Evolutionary conservation across 106 monocot species (phyloP), one percentile per base, ranked within the genome.

Genomic region (Phalaenopsis aphrodite): DNA sequence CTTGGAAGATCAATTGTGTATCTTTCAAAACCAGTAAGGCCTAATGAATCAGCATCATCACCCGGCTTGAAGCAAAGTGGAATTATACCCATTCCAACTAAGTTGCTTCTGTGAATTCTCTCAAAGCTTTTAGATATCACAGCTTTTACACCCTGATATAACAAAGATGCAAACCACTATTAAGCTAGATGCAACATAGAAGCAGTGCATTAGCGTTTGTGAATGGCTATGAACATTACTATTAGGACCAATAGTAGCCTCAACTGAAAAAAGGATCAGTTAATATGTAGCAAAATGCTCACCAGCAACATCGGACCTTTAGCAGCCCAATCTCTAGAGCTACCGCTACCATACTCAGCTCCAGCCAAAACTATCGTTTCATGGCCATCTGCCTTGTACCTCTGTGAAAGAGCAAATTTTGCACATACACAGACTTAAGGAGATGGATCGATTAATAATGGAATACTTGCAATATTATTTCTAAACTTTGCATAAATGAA

Each of bases 101-200:
- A 81, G 67, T 94, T 94, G 77, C 94, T 94, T 8, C 94, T 79
- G 79, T 94, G 94, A 78, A 94, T 94, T 82, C 91, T 91, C 86
- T 94, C 94, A 85, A 94, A 94, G 78, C 94, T 94, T 84, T 94
- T 94, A n/a, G 94, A 89, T 48, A 94, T 94, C 39, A 94, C 94
- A 24, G 94, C 94, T 87, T 94, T 94, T 14, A 94, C 91, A 49
- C 94, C 94, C 94, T 94, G 81, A 78, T 69, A 80, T 11, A 30
- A 30, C 30, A 49, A 74, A 37, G 39, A 81, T 43, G 16, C 48
- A 4, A 45, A 64, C 41, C 11, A 42, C 41, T 41, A 67, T 41
- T 78, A 14, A 37, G 49, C 56, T 49, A 49, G 66, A 18, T 15
- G 58, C 5, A 77, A 41, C 8, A 56, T 3, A 61, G 57, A 58